phyloP scores from a whole-genome alignment of 768 basidiomycete species.

The Mycena indigotica region DNA sequence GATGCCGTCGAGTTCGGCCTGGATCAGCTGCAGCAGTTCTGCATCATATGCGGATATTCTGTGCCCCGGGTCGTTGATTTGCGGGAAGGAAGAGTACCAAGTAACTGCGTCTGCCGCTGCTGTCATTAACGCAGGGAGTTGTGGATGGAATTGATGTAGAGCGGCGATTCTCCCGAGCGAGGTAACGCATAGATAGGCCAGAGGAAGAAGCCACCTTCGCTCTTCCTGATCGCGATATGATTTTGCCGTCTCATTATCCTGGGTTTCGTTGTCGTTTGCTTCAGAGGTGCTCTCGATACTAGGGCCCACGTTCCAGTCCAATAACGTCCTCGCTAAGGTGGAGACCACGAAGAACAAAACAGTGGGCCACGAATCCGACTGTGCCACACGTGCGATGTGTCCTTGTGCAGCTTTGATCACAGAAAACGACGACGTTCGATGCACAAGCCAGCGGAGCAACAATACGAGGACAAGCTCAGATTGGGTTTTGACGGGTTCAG shows the following conservation, averaged over 20 bases:
- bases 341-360: conserved; percentile 17
- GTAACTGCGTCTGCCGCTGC: not conserved
- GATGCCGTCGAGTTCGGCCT: not conserved
- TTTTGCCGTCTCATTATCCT: too few relatives aligned
- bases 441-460: conserved; percentile 18
- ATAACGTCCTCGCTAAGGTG: not conserved
- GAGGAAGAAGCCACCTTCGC: not conserved
- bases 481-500: not conserved
- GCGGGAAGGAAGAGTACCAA: too few relatives aligned
- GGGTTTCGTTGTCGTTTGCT: not conserved
- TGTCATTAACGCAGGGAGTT: conserved; percentile 9
- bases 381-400: conserved; percentile 1
- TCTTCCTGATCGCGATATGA: too few relatives aligned
- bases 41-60: not conserved
- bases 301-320: not conserved
- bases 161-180: conserved; percentile 13
- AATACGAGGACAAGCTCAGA: not conserved
- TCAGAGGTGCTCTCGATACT: not conserved
- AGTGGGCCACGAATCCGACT: conserved; percentile 13
- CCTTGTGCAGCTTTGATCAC: conserved; percentile 6
- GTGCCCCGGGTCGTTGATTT: not conserved
- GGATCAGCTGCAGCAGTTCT: not conserved
- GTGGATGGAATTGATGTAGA: conserved; percentile 17
- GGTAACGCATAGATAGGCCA: conserved; percentile 8
- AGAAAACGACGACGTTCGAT: conserved; percentile 8